Evolutionary conservation across 2,329 filamentous ascomycete species (phyloP).

Genomic region (Neobulgaria alba): DNA sequence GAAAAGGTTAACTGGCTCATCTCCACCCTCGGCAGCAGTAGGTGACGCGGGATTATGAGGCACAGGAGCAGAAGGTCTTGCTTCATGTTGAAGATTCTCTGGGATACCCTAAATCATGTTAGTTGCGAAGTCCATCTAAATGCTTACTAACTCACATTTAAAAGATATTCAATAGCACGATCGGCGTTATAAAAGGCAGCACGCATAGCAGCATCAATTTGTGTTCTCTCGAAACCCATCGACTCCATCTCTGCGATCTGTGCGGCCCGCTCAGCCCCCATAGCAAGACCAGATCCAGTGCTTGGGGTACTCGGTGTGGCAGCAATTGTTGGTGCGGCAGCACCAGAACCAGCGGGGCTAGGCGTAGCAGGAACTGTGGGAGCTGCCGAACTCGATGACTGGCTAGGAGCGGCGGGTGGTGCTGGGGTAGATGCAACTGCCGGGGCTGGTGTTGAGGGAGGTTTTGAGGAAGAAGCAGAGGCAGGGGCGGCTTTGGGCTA

Average conservation of each 20-base stretch:
- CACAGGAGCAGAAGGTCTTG: slow-evolving; percentile 35
- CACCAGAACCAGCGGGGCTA: slow-evolving; percentile 35
- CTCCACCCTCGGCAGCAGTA: slow-evolving; percentile 45
- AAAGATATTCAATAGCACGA: slow-evolving; percentile 89
- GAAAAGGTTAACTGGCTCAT: slow-evolving; percentile 77
- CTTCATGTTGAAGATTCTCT: slow-evolving; percentile 58
- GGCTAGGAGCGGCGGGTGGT: slow-evolving; percentile 54
- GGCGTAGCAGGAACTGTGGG: slow-evolving; percentile 42
- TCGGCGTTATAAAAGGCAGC: slow-evolving; percentile 96
- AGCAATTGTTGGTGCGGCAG: slow-evolving; percentile 40
- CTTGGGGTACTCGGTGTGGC: slow-evolving; percentile 52
- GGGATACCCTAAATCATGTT: slow-evolving; percentile 66
- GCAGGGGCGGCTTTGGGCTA: slow-evolving; percentile 61
- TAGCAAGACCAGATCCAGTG: slow-evolving; percentile 66
- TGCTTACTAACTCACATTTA: slow-evolving; percentile 56
- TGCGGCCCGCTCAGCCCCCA: slow-evolving; percentile 73
- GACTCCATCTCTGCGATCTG: slow-evolving; percentile 90
- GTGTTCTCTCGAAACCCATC: slow-evolving; percentile 86
- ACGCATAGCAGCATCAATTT: slow-evolving; percentile 90
- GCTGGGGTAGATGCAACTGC: slow-evolving; percentile 46
- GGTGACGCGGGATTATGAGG: slow-evolving; percentile 32
- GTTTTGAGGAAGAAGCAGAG: slow-evolving; percentile 46
- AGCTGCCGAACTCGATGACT: slow-evolving; percentile 34
- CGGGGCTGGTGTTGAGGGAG: slow-evolving; percentile 56
- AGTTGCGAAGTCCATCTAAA: no score